Base-by-base conservation (phyloP, 164 flowering plant genomes). In the Kingdonia uniflora region DNA sequence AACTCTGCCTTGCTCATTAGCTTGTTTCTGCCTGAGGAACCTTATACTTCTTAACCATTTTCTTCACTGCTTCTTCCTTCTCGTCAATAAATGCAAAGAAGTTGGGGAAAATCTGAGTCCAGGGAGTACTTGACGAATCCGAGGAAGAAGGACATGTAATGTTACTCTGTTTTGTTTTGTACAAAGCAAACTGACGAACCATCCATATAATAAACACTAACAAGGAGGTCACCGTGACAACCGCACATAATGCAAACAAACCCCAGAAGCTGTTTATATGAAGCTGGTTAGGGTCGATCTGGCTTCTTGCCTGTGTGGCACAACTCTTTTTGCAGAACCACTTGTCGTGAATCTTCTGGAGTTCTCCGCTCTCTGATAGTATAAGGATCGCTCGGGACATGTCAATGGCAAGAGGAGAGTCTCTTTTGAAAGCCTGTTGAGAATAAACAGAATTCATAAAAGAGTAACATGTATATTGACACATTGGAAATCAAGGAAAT, bases 51-150 rank as follows among this genome's bases (percentile, higher is more conserved):
- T 54, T 61, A 44, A 79, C 76, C 40, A 73, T 54, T 39, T 58
- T 73, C 71, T 80, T 82, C 65, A 79, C 72, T 14, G 79, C 81
- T 56, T 77, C 89, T 68, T 85, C 89, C 56, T 79, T 85, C 74
- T 80, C 73, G 52, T 82, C 87, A 19, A 85, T 60, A 65, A 85
- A 85, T 56, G 80, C 68, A 23, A 80, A 68, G 44, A 82, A 85
- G 68, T 62, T 63, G 23, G 48, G 59, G 1, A 80, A 21, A 47
- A 58, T 56, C 23, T 74, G 65, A 57, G 74, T 69, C 54, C 71
- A 74, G 15, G 39, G 54, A 14, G 61, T 54, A 22, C 25, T 55
- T 2, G 73, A 62, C 25, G 72, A 25, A 11, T 10, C 47, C 1
- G 74, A 26, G 13, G 66, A 60, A 19, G 72, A 52, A 37, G 62